These are phyloP conservation scores for Diaporthe amygdali DNA, from an alignment of 2,329 filamentous ascomycete genomes.

Conservation along the genomic window DNA sequence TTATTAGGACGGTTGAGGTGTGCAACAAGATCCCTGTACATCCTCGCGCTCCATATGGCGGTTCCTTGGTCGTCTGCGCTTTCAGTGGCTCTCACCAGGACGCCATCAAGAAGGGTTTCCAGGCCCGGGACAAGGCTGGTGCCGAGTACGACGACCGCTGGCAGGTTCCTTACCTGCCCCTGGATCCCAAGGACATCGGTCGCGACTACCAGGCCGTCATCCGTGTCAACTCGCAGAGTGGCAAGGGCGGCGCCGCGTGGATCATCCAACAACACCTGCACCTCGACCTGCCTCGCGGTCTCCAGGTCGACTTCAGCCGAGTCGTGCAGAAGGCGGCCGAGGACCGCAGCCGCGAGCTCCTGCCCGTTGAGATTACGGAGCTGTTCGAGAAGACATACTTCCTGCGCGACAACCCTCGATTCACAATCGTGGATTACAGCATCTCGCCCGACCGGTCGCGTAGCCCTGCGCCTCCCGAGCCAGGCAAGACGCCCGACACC, in stretches of 20 bases:
- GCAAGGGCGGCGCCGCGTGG: conserved; percentile 94
- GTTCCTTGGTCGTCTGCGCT: conserved; percentile 88
- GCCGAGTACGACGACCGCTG: conserved; percentile 71
- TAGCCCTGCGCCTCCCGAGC: conserved; percentile 71
- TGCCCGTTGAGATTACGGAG: conserved; percentile 80
- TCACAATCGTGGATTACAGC: conserved; percentile 88
- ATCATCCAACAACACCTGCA: conserved; percentile 88
- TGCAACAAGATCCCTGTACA: conserved; percentile 96
- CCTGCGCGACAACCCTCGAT: conserved; percentile 81
- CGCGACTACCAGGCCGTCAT: conserved; percentile 98
- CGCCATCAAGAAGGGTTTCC: conserved; percentile 93
- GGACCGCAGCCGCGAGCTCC: conserved; percentile 79
- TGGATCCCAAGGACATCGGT: conserved; percentile 92
- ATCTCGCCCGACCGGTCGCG: conserved; percentile 83
- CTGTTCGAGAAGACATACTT: conserved; percentile 92
- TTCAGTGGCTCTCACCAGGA: conserved; percentile 95
- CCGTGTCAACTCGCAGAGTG: conserved; percentile 94
- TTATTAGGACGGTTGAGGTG: conserved; percentile 89
- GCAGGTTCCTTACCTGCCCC: conserved; percentile 89
- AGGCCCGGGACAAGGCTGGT: conserved; percentile 67
- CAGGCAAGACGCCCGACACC: conserved; percentile 77
- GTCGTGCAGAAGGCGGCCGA: conserved; percentile 87
- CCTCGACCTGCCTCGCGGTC: conserved; percentile 88
- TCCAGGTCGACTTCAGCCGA: conserved; percentile 90
- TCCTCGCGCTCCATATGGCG: conserved; percentile 87